Evolutionary conservation across 75 land plant species (phyloP).

Genomic region (Sequoia sempervirens): DNA sequence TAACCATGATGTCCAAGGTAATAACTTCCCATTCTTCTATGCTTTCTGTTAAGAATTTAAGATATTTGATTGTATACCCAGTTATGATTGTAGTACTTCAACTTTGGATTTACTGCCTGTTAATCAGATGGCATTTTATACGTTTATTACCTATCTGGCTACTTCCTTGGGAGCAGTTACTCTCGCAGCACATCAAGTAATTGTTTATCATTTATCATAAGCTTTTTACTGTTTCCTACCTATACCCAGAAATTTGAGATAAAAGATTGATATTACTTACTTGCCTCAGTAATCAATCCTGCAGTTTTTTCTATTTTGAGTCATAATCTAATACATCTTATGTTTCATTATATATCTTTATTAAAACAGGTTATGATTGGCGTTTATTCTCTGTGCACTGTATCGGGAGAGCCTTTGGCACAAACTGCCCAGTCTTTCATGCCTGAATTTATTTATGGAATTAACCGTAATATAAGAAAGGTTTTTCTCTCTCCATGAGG

Average conservation of each 20-base stretch:
- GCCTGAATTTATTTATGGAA: constrained; percentile 82
- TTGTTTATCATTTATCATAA: neutral
- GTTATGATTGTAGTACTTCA: neutral
- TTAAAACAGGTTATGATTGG: constrained; percentile 82
- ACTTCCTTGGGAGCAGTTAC: constrained; percentile 78
- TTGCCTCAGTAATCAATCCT: neutral
- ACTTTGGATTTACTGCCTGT: neutral
- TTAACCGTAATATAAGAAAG: constrained; percentile 64
- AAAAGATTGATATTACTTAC: neutral
- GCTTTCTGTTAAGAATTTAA: neutral
- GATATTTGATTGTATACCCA: neutral
- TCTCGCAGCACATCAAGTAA: constrained; percentile 93
- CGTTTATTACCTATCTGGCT: constrained; percentile 71
- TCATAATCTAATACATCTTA: neutral
- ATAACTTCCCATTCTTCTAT: neutral
- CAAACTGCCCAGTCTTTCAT: constrained; percentile 98
- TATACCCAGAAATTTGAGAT: neutral
- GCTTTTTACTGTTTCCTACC: neutral
- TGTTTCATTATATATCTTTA: constrained; percentile 1
- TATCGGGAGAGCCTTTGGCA: constrained; percentile 90
- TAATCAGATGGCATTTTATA: constrained; percentile 77
- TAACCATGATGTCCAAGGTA: constrained; percentile 91
- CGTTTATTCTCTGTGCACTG: constrained; percentile 68
- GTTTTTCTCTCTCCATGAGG: constrained; percentile 19
- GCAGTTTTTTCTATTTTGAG: neutral